Evolutionary conservation across 2,329 filamentous ascomycete genomes (phyloP).

Genomic region (Sporothrix brunneoviolacea): DNA sequence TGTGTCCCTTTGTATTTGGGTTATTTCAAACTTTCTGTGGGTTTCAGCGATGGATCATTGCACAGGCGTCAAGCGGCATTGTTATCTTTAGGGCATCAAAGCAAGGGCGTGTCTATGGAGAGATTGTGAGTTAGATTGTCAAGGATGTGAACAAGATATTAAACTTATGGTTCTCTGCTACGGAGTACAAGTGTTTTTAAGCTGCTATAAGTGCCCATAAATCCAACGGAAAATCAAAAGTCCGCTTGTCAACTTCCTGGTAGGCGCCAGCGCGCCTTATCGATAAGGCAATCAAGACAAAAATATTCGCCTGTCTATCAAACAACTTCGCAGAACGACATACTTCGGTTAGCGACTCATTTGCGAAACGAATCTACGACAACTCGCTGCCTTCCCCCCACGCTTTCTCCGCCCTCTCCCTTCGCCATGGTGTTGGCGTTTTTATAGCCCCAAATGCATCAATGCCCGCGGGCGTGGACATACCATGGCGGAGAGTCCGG

Average conservation of each 20-base stretch:
- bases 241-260: too few relatives aligned
- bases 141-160: too few relatives aligned
- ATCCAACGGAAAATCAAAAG: too few relatives aligned
- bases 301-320: background rate
- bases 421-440: constrained; percentile 6
- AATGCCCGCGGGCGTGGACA: constrained; percentile 14
- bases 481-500: constrained; percentile 12
- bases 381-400: background rate
- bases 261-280: constrained; percentile 10
- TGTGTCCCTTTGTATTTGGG: too few relatives aligned
- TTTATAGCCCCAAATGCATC: constrained; percentile 6
- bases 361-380: too few relatives aligned
- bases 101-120: too few relatives aligned
- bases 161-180: too few relatives aligned
- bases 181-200: too few relatives aligned
- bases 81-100: background rate
- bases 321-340: background rate
- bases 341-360: too few relatives aligned
- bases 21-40: background rate
- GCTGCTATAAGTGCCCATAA: too few relatives aligned
- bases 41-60: background rate
- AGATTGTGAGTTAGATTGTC: too few relatives aligned
- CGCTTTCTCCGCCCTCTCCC: background rate
- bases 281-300: constrained; percentile 7
- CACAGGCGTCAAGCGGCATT: background rate